A percentile compares a stretch with the other conserved stretches of the same genome.
Evolutionary conservation across 228 moss, liverwort and hornwort genomes (phyloP).

Genomic region (Sphagnum fallax): DNA sequence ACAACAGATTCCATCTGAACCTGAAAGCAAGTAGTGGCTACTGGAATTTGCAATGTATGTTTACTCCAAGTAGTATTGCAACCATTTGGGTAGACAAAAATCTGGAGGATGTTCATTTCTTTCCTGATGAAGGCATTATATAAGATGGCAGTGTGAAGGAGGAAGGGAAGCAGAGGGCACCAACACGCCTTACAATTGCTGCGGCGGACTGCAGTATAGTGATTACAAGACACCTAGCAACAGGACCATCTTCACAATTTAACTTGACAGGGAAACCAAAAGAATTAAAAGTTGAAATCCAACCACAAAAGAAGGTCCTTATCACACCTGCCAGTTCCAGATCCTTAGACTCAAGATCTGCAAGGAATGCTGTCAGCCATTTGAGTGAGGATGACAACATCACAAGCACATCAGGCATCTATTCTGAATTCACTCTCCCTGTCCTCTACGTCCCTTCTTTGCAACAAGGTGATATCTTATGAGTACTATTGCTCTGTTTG

Average conservation of each 20-base stretch:
- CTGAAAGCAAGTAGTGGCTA: too few species aligned
- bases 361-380: conserved; percentile 4
- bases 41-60: too few species aligned
- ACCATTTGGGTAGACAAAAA: background rate
- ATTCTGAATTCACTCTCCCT: too few species aligned
- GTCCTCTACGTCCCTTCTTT: too few species aligned
- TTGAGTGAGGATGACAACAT: conserved; percentile 11
- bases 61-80: too few species aligned
- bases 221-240: conserved; percentile 64
- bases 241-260: conserved; percentile 29
- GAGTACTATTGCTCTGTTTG: too few species aligned
- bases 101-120: too few species aligned
- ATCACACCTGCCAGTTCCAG: conserved; percentile 22
- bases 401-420: conserved; percentile 44
- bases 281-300: conserved; percentile 7
- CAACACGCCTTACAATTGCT: conserved; percentile 81
- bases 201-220: conserved; percentile 79
- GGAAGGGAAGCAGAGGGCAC: conserved; percentile 58
- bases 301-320: conserved; percentile 17
- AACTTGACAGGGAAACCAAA: conserved; percentile 15
- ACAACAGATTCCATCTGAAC: too few species aligned
- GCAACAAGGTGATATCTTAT: too few species aligned
- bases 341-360: conserved; percentile 6
- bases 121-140: too few species aligned
- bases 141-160: conserved; percentile 49